These are phyloP conservation scores for Blumeriella jaapii DNA, from an alignment of 2,329 filamentous ascomycete genomes.

Conservation along the genomic window DNA sequence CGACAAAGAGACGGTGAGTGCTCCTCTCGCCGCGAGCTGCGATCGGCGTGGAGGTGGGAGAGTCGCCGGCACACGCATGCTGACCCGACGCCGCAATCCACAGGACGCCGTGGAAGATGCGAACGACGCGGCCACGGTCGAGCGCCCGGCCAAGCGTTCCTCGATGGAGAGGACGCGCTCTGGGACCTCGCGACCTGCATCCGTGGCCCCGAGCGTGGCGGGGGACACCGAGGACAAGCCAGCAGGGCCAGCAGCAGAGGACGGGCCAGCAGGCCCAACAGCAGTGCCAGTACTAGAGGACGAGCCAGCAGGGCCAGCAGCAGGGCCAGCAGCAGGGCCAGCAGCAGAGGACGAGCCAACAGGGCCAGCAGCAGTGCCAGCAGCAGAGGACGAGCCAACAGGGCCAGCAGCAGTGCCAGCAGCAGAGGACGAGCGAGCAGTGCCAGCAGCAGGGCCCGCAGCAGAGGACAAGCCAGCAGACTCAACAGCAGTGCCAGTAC, in stretches of 20 bases:
- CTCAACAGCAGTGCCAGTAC: no score
- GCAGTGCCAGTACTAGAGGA: no score
- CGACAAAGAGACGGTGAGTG: no score
- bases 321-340: no score
- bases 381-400: constrained; percentile 22
- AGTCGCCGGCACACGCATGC: no score
- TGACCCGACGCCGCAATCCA: constrained; percentile 1
- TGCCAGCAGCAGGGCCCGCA: no score
- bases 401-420: no score
- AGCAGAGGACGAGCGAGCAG: no score
- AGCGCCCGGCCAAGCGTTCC: constrained; percentile 11
- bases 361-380: constrained; percentile 15
- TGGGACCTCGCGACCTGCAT: constrained; percentile 32
- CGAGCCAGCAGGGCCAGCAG: constrained; percentile 18
- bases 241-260: constrained; percentile 18
- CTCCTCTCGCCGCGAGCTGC: no score
- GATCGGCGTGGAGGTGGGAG: no score
- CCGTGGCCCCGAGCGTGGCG: constrained; percentile 19
- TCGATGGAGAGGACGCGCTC: constrained; percentile 22
- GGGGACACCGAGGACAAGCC: constrained; percentile 23
- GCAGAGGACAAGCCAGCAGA: no score
- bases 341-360: constrained; percentile 23
- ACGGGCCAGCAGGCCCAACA: constrained; percentile 19
- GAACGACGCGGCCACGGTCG: constrained; percentile 37
- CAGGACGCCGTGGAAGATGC: constrained; percentile 81